These are phyloP conservation scores for Mariannaea elegans DNA, from an alignment of 2,329 filamentous ascomycete genomes.

Conservation along the genomic window DNA sequence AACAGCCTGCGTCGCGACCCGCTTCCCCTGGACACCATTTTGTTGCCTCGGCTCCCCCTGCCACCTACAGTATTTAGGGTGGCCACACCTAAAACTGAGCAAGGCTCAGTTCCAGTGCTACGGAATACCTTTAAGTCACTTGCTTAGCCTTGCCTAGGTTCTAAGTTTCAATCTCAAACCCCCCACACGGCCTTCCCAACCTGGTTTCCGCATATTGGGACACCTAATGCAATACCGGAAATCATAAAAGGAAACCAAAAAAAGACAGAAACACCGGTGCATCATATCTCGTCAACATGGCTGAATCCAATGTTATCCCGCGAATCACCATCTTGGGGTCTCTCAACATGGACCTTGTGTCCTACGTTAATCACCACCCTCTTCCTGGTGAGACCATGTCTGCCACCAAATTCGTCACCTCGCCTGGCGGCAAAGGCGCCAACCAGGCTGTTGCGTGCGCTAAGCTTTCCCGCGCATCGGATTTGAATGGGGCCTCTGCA, in stretches of 20 bases:
- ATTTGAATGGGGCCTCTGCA: constrained; percentile 46
- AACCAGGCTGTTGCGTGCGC: constrained; percentile 94
- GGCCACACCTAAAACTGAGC: not conserved
- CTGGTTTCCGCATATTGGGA: not conserved
- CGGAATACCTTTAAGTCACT: not conserved
- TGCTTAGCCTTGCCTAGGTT: not conserved
- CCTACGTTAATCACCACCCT: constrained; percentile 85
- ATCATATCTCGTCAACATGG: constrained; percentile 21
- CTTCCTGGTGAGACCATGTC: constrained; percentile 88
- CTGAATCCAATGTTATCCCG: constrained; percentile 33
- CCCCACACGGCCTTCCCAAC: not conserved
- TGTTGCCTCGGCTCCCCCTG: no score
- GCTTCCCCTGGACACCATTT: no score
- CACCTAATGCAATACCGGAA: not conserved
- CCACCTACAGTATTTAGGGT: no score
- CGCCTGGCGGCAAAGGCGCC: constrained; percentile 91
- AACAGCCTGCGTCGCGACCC: no score
- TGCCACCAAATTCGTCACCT: constrained; percentile 78
- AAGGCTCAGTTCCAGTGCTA: not conserved
- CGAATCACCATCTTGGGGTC: constrained; percentile 88
- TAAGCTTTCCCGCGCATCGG: constrained; percentile 72
- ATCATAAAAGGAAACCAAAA: constrained; percentile 3
- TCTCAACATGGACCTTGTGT: constrained; percentile 93
- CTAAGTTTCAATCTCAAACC: not conserved
- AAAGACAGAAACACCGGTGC: no score